phyloP scores from a whole-genome alignment of 176 grass and related monocot species.

The Saccharum officinarum region DNA sequence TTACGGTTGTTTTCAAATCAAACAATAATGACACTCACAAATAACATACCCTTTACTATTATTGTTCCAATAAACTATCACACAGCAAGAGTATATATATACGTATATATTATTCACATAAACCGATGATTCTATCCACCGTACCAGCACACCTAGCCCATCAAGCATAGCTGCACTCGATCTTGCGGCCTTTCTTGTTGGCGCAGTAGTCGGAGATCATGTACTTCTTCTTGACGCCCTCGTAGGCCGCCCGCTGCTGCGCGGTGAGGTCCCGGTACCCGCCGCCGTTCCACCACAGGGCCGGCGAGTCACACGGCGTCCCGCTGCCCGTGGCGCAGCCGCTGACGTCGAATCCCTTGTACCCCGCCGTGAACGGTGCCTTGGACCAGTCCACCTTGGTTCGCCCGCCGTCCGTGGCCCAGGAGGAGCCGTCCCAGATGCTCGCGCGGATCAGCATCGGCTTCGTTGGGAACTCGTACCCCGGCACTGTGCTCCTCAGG shows the following conservation, averaged over 20 bases:
- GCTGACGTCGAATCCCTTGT: constrained; percentile 47
- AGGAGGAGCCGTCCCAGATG: constrained; percentile 72
- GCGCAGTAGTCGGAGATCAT: constrained; percentile 65
- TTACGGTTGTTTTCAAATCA: too few species aligned
- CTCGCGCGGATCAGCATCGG: constrained; percentile 52
- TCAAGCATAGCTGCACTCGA: constrained; percentile 39
- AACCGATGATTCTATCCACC: too few species aligned
- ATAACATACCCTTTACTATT: too few species aligned
- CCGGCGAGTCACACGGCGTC: constrained; percentile 41
- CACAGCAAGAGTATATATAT: too few species aligned
- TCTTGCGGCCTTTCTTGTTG: constrained; percentile 28
- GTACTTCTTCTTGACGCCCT: constrained; percentile 41
- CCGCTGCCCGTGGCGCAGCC: constrained; percentile 27
- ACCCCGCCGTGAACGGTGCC: constrained; percentile 51
- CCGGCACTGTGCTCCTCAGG: constrained; percentile 25
- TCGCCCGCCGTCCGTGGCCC: constrained; percentile 66
- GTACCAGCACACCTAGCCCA: not conserved
- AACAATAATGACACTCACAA: too few species aligned
- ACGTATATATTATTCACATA: too few species aligned
- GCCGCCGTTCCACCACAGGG: constrained; percentile 61
- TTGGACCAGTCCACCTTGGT: constrained; percentile 55
- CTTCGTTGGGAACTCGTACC: constrained; percentile 53
- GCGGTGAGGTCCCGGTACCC: constrained; percentile 37
- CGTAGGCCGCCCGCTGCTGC: constrained; percentile 48
- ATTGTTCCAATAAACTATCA: too few species aligned